Conservation (phyloP, 305 asterid species). For the Fraxinus sp. region DNA sequence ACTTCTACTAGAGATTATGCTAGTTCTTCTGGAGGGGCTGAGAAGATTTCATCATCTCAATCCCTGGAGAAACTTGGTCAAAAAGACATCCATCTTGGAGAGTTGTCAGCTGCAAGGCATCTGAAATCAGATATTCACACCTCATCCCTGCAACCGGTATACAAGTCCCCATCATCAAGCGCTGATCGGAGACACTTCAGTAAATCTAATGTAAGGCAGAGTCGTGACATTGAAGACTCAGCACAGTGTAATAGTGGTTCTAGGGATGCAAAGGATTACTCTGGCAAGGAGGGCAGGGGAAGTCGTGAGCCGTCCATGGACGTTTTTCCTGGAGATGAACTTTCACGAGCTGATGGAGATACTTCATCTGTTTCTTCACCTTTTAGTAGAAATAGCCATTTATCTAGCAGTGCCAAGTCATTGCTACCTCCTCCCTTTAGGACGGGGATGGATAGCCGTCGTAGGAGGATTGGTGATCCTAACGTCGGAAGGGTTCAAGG, state of each 20-base stretch:
- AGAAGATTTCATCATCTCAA: conserved; percentile 59
- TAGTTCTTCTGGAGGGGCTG: conserved; percentile 50
- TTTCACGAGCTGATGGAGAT: conserved; percentile 62
- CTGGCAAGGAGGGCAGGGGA: conserved; percentile 65
- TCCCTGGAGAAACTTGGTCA: conserved; percentile 60
- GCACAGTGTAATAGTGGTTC: conserved; percentile 70
- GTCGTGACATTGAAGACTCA: conserved; percentile 60
- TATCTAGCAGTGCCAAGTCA: conserved; percentile 57
- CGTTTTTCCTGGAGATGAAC: conserved; percentile 59
- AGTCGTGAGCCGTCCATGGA: conserved; percentile 52
- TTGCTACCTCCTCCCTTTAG: conserved; percentile 63
- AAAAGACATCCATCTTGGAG: conserved; percentile 57
- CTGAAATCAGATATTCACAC: conserved; percentile 57
- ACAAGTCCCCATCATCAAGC: conserved; percentile 77
- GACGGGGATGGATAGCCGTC: conserved; percentile 67
- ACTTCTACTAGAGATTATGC: conserved; percentile 53
- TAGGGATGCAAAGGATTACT: conserved; percentile 56
- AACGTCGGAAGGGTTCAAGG: conserved; percentile 71
- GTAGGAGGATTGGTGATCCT: conserved; percentile 73
- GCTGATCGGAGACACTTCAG: conserved; percentile 56
- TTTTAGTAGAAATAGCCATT: conserved; percentile 59
- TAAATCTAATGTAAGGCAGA: conserved; percentile 61
- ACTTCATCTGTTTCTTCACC: conserved; percentile 72
- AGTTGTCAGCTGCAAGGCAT: conserved; percentile 66
- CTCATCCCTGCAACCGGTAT: conserved; percentile 56